Evolutionary conservation across 495 filamentous ascomycete species (phyloP).

Genomic region (Halenospora varia): DNA sequence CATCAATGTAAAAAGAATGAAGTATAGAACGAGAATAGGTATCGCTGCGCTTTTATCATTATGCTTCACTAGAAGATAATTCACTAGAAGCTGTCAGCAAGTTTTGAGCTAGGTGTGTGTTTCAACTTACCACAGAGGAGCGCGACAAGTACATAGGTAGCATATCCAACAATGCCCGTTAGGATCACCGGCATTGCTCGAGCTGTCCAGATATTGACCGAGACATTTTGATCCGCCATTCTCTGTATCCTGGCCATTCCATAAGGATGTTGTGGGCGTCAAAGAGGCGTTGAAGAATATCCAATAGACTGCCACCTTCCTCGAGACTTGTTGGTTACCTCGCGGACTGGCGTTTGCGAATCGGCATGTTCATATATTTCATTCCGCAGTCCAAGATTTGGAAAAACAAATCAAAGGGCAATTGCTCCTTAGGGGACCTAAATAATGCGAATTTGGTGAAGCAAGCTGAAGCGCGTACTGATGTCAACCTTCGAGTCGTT

Average conservation of each 20-base stretch:
- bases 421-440: no score
- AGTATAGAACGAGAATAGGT: conserved; percentile 67
- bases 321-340: background rate
- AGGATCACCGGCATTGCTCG: conserved; percentile 56
- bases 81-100: conserved; percentile 4
- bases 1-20: conserved; percentile 61
- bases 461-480: no score
- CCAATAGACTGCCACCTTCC: background rate
- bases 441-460: no score
- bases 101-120: background rate
- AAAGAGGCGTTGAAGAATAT: background rate
- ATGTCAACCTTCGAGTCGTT: no score
- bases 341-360: background rate
- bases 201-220: conserved; percentile 47
- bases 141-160: conserved; percentile 56
- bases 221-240: conserved; percentile 20
- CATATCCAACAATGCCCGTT: conserved; percentile 55
- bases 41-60: conserved; percentile 50
- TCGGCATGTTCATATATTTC: background rate
- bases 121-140: conserved; percentile 45
- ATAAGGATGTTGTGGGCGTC: background rate
- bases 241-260: conserved; percentile 9
- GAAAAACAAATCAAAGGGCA: no score
- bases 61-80: conserved; percentile 22
- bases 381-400: no score